A percentile compares a stretch with the other conserved stretches of the same genome.
Evolutionary conservation across 768 basidiomycete genomes (phyloP).

Genomic region (Baorangia bicolor): DNA sequence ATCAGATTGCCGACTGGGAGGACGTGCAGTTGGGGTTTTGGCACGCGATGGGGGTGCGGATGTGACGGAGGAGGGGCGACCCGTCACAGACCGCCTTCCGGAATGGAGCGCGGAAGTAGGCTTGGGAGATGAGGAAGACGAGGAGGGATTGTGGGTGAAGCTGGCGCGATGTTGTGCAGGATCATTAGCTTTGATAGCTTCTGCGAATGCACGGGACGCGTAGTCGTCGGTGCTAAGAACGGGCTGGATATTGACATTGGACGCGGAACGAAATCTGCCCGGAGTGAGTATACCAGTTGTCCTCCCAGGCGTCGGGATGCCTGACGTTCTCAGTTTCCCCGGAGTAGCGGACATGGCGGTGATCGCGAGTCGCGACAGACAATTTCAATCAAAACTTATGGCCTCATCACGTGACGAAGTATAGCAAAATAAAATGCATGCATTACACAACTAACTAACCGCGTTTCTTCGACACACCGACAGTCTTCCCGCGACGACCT

Average conservation of each 20-base stretch:
- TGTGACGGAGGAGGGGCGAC: constrained; percentile 60
- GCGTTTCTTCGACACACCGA: constrained; percentile 94
- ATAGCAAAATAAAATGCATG: background rate
- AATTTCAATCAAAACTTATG: background rate
- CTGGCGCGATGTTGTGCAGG: constrained; percentile 65
- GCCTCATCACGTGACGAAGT: constrained; percentile 21
- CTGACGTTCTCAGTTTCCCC: constrained; percentile 41
- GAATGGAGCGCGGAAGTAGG: constrained; percentile 38
- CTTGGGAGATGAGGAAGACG: constrained; percentile 49
- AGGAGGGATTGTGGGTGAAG: constrained; percentile 38
- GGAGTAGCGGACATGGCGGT: constrained; percentile 43
- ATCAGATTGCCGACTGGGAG: constrained; percentile 70
- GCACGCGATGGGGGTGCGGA: constrained; percentile 47
- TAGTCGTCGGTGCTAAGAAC: constrained; percentile 47
- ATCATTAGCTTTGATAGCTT: constrained; percentile 79
- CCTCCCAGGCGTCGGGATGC: constrained; percentile 49
- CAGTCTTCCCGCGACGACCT: constrained; percentile 96
- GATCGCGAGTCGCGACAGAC: constrained; percentile 1
- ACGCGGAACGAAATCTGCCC: constrained; percentile 67
- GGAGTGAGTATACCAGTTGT: constrained; percentile 64
- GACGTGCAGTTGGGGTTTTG: constrained; percentile 58
- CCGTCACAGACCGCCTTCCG: constrained; percentile 46
- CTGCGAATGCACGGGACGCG: constrained; percentile 70
- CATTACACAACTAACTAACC: constrained; percentile 37
- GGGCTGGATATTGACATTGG: constrained; percentile 42